Conservation (phyloP, 768 basidiomycete genomes). For the Naganishia friedmannii region DNA sequence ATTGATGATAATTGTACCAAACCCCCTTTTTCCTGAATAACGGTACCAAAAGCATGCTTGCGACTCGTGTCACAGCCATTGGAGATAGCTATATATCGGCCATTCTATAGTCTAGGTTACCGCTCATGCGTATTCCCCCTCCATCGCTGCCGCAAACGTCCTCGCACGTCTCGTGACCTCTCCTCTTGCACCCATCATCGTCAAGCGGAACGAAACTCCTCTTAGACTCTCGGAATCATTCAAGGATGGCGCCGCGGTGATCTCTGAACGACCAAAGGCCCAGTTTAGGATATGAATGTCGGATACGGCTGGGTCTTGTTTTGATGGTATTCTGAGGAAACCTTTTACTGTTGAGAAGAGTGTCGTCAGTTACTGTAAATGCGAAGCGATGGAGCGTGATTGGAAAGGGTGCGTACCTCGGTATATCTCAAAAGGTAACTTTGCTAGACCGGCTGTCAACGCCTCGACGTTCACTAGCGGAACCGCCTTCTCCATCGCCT, state of each 20-base stretch:
- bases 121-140: constrained; percentile 32
- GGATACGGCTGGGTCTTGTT: constrained; percentile 33
- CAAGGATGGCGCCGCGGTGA: constrained; percentile 54
- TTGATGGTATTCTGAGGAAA: constrained; percentile 61
- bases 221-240: constrained; percentile 43
- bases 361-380: too few species aligned
- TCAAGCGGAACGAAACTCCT: constrained; percentile 60
- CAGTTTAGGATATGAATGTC: constrained; percentile 68
- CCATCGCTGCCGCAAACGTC: constrained; percentile 57
- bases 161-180: constrained; percentile 65
- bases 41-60: too few species aligned
- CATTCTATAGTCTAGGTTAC: too few species aligned
- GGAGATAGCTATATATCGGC: too few species aligned
- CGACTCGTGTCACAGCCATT: too few species aligned
- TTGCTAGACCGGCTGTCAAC: constrained; percentile 39
- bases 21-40: background rate
- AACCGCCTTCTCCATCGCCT: constrained; percentile 21
- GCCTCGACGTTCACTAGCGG: constrained; percentile 35
- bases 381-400: too few species aligned
- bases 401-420: too few species aligned
- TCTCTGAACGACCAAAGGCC: constrained; percentile 84
- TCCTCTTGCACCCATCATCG: constrained; percentile 88
- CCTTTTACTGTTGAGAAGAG: constrained; percentile 65
- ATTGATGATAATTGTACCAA: background rate
- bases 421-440: constrained; percentile 50